Evolutionary conservation across 257 asterid species (phyloP).

Genomic region (Scutellaria barbata): DNA sequence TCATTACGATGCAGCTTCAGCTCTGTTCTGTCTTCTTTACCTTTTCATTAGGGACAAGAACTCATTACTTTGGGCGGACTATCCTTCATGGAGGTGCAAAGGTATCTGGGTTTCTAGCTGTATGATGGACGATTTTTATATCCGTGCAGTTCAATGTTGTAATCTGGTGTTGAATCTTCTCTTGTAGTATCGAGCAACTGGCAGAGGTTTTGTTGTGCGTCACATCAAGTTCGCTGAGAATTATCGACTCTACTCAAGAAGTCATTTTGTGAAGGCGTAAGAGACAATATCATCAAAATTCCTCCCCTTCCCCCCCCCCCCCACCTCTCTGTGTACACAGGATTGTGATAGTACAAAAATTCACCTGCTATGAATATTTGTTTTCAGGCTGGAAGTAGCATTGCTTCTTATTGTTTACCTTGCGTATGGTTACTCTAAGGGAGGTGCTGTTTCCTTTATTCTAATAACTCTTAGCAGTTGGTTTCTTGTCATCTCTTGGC

Average conservation of each 20-base stretch:
- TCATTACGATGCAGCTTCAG: slow-evolving; percentile 98
- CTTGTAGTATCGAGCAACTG: slow-evolving; percentile 93
- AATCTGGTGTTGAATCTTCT: slow-evolving; percentile 35
- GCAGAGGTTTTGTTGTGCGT: slow-evolving; percentile 96
- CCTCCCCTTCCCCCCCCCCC: background rate
- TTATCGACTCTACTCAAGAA: slow-evolving; percentile 92
- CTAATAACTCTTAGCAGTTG: slow-evolving; percentile 89
- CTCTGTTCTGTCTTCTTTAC: slow-evolving; percentile 96
- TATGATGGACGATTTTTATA: slow-evolving; percentile 18
- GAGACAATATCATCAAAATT: slow-evolving; percentile 23
- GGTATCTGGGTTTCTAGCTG: slow-evolving; percentile 49
- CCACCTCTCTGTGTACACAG: slow-evolving; percentile 4
- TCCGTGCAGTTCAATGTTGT: slow-evolving; percentile 28
- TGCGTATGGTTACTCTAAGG: slow-evolving; percentile 76
- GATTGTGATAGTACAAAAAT: slow-evolving; percentile 4
- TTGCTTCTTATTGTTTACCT: slow-evolving; percentile 86
- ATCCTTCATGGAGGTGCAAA: slow-evolving; percentile 99
- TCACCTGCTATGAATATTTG: slow-evolving; percentile 27
- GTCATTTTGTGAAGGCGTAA: slow-evolving; percentile 99
- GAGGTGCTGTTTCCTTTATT: slow-evolving; percentile 73
- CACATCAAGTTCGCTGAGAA: slow-evolving; percentile 97
- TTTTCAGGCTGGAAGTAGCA: slow-evolving; percentile 91
- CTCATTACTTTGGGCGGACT: slow-evolving; percentile 98
- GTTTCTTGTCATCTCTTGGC: slow-evolving; percentile 98
- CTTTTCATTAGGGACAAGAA: slow-evolving; percentile 91